These are phyloP conservation scores for Blattamonas nauphoetae DNA, from an alignment of 78 protist species.

Conservation along the genomic window DNA sequence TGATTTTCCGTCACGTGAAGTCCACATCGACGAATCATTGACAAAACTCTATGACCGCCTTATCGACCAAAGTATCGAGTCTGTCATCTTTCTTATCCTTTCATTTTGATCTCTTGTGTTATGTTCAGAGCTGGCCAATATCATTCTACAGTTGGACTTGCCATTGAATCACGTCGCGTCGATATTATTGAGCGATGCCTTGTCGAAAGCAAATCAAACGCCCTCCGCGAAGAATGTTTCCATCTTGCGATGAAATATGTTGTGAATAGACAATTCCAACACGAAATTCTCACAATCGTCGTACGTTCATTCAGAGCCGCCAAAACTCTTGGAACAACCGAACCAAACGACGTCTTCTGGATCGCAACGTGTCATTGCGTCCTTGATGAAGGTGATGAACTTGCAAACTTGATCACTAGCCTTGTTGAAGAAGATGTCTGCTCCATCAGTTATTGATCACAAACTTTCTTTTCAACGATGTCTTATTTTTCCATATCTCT, in stretches of 20 bases:
- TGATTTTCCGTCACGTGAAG: not conserved
- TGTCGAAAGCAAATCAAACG: conserved; percentile 42
- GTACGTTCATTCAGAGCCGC: no score
- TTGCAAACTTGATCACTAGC: not conserved
- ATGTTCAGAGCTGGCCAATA: conserved; percentile 23
- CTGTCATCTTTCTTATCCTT: not conserved
- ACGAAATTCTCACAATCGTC: conserved; percentile 5
- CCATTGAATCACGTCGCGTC: conserved; percentile 75
- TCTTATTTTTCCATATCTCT: not conserved
- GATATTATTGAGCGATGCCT: conserved; percentile 72
- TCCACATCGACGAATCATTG: conserved; percentile 46
- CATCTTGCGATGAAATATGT: conserved; percentile 27
- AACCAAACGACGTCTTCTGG: not conserved
- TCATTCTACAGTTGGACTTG: conserved; percentile 69
- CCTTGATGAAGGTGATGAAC: conserved; percentile 24
- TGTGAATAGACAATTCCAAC: conserved; percentile 34
- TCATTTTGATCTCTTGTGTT: not conserved
- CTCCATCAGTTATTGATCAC: not conserved
- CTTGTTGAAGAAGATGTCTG: conserved; percentile 14
- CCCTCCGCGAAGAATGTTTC: not conserved
- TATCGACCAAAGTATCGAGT: conserved; percentile 28
- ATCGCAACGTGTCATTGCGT: conserved; percentile 20
- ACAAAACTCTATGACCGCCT: conserved; percentile 60
- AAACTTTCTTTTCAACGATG: not conserved
- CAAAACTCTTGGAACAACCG: no score